Evolutionary conservation across 2,329 filamentous ascomycete genomes (phyloP).

Genomic region (Incumbomyces delicatus): DNA sequence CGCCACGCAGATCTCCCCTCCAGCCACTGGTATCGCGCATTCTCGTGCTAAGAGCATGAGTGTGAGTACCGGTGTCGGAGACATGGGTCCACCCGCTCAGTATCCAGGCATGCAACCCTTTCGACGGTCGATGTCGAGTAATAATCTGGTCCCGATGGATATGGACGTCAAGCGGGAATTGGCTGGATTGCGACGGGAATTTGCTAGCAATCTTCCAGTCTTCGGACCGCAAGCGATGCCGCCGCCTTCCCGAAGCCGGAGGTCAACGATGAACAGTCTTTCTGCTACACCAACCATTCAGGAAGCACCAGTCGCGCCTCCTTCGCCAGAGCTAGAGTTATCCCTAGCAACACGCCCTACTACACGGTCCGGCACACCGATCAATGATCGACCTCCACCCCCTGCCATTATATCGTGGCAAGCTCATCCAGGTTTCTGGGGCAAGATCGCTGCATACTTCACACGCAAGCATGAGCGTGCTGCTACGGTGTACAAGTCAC

Average conservation of each 20-base stretch:
- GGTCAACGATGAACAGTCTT: slow-evolving; percentile 2
- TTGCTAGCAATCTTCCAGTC: not conserved
- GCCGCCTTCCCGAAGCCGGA: not conserved
- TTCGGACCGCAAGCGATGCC: slow-evolving; percentile 3
- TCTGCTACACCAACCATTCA: not conserved
- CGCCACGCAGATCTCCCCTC: slow-evolving; percentile 20
- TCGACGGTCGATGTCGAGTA: slow-evolving; percentile 14
- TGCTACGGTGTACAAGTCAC: slow-evolving; percentile 17
- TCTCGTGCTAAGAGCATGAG: slow-evolving; percentile 13
- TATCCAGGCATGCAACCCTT: slow-evolving; percentile 9
- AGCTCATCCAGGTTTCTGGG: slow-evolving; percentile 18
- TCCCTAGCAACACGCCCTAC: slow-evolving; percentile 15
- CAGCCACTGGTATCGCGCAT: slow-evolving; percentile 14
- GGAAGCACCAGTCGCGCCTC: slow-evolving; percentile 14
- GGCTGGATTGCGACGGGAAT: not conserved
- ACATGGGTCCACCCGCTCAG: slow-evolving; percentile 10
- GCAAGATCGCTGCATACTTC: slow-evolving; percentile 17
- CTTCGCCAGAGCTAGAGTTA: slow-evolving; percentile 11
- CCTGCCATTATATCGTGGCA: slow-evolving; percentile 16
- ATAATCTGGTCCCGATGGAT: slow-evolving; percentile 11
- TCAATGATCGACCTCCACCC: slow-evolving; percentile 17
- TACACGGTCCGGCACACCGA: slow-evolving; percentile 12
- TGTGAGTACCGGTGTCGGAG: slow-evolving; percentile 10
- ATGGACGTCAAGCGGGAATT: slow-evolving; percentile 13
- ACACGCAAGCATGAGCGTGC: slow-evolving; percentile 15